A percentile compares a stretch with the other conserved stretches of the same genome.
Evolutionary conservation across 192 early-diverging fungal species (phyloP).

Genomic region (Coemansia erecta): DNA sequence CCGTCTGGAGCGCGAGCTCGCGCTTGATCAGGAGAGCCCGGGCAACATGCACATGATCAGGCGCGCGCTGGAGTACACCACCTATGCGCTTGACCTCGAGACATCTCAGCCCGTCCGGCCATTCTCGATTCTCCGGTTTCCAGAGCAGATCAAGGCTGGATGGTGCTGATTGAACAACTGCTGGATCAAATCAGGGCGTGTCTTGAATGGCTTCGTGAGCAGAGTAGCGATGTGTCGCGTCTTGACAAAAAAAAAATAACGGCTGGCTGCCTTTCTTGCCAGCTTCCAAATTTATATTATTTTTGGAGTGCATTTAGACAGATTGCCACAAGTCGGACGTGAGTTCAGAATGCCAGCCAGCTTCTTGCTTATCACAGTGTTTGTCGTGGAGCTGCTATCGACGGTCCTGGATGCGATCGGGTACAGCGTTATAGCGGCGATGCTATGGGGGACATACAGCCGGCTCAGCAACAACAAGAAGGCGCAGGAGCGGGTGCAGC

Average conservation of each 20-base stretch:
- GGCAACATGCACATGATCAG: slow-evolving; percentile 15
- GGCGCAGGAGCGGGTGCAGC: slow-evolving; percentile 53
- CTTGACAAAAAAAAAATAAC: not conserved
- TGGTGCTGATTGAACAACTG: too few species aligned
- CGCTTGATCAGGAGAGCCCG: slow-evolving; percentile 16
- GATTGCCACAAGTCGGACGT: not conserved
- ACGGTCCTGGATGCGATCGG: slow-evolving; percentile 57
- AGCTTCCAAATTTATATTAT: not conserved
- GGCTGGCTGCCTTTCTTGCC: too few species aligned
- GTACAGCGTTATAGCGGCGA: slow-evolving; percentile 51
- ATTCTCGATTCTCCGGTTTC: slow-evolving; percentile 24
- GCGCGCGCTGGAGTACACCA: slow-evolving; percentile 37
- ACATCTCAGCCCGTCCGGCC: slow-evolving; percentile 44
- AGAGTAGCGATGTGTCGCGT: not conserved
- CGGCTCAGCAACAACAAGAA: slow-evolving; percentile 34
- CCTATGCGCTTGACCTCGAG: slow-evolving; percentile 52
- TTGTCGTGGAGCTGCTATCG: slow-evolving; percentile 63
- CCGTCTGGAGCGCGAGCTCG: slow-evolving; percentile 47
- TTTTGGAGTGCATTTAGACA: too few species aligned
- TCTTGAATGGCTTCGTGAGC: too few species aligned
- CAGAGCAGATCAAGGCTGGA: not conserved
- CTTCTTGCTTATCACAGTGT: slow-evolving; percentile 57
- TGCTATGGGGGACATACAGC: slow-evolving; percentile 43
- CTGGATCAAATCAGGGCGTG: too few species aligned
- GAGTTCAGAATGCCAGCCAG: slow-evolving; percentile 26